Evolutionary conservation across 2,329 filamentous ascomycete genomes (phyloP).

Genomic region (Claviceps purpurea): DNA sequence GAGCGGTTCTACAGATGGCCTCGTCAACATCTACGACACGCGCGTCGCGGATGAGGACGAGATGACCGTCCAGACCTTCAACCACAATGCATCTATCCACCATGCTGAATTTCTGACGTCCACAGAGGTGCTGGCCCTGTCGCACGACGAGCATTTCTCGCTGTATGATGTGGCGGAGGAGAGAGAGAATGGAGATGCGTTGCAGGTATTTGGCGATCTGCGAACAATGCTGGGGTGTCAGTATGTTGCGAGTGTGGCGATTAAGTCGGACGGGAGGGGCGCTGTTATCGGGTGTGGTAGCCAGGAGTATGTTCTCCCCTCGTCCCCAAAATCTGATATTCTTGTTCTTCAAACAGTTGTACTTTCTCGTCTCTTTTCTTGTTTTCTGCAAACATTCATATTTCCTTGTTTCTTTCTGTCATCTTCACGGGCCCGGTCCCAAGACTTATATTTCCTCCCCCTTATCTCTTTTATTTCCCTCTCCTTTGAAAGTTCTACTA

Average conservation of each 20-base stretch:
- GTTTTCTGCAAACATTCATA: background rate
- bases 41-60: conserved; percentile 62
- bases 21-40: conserved; percentile 66
- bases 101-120: conserved; percentile 56
- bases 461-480: background rate
- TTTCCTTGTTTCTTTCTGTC: background rate
- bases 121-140: conserved; percentile 56
- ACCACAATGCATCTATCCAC: conserved; percentile 62
- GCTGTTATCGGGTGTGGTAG: conserved; percentile 52
- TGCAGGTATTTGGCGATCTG: conserved; percentile 53
- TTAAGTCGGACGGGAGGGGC: conserved; percentile 43
- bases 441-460: no score
- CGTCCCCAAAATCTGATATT: background rate
- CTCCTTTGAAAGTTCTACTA: no score
- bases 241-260: conserved; percentile 57
- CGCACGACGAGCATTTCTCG: conserved; percentile 65
- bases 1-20: conserved; percentile 66
- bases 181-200: conserved; percentile 43
- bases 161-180: conserved; percentile 57
- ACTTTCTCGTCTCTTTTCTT: no score
- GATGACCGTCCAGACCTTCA: conserved; percentile 63
- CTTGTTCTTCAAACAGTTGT: background rate
- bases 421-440: no score
- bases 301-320: conserved; percentile 42
- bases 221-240: conserved; percentile 52